Evolutionary conservation across 2,329 filamentous ascomycete species (phyloP), one percentile per base, ranked within the genome.

Genomic region (Penicillium sp.): DNA sequence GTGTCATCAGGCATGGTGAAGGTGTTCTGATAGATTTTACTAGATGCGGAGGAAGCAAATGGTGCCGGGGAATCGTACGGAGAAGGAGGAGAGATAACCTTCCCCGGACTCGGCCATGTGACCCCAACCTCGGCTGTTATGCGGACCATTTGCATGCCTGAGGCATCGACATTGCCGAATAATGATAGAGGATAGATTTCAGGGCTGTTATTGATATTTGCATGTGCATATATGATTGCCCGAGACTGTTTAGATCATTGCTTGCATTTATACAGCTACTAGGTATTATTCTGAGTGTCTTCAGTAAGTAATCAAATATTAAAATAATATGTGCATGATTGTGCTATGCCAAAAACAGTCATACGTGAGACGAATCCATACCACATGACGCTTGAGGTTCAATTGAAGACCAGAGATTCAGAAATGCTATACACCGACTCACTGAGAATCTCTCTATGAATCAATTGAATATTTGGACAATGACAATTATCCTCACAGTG

Each of bases 1-100:
- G 63, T 55, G 4, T 61, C 53, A 49, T 67, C 66, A 27, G 68
- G 56, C 71, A 73, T 73, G 18, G 16, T 60, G 33, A 25, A 27
- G 14, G 8, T 36, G 4, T 34, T 34, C 12, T 41, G 28, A 11
- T 12, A 25, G 27, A 25, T 27, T 27, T 37, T 8, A 30, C 28
- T 29, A 39, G 18, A 33, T 13, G 11, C 16, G 30, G 22, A 41
- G 34, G 37, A 31, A 37, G 27, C 5, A 19, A 35, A 40, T 14
- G 18, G 36, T 22, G 14, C 18, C n/a, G 14, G 38, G 27, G 25
- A 34, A 14, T 40, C 46, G 41, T 25, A 18, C 43, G 33, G 37
- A 48, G 43, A 18, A 45, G 33, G 37, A 48, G 43, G 41, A 41
- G 37, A 52, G 39, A 35, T 42, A 38, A 46, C 38, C 41, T 54